Conservation (phyloP, 768 basidiomycete genomes). For the Multifurca ochricompacta region DNA sequence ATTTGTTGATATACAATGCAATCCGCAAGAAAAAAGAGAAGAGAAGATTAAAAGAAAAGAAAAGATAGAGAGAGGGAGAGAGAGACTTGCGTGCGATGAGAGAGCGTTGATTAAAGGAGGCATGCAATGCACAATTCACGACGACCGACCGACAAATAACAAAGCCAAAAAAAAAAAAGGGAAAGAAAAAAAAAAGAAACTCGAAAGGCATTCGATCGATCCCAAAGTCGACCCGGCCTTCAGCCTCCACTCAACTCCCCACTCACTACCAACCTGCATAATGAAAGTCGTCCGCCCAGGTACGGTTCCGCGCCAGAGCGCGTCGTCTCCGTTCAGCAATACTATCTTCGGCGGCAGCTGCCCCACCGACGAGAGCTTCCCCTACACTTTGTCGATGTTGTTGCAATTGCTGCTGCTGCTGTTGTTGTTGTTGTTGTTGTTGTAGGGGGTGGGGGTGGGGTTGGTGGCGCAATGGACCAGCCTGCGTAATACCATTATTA, state of each 20-base stretch:
- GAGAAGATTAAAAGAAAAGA: neutral
- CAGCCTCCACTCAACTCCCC: too few relatives aligned
- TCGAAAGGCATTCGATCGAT: too few relatives aligned
- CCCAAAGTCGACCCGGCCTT: too few relatives aligned
- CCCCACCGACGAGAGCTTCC: too few relatives aligned
- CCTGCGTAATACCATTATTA: conserved; percentile 5
- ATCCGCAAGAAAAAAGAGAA: conserved; percentile 6
- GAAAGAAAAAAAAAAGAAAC: too few relatives aligned
- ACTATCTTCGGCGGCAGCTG: neutral
- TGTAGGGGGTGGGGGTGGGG: conserved; percentile 28
- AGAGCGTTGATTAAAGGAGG: neutral
- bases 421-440: neutral
- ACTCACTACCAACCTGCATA: conserved; percentile 57
- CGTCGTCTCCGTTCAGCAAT: conserved; percentile 23
- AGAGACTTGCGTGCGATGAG: neutral
- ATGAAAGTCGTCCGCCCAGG: conserved; percentile 66
- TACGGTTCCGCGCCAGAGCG: conserved; percentile 52
- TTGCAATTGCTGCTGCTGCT: conserved; percentile 5
- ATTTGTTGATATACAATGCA: conserved; percentile 17
- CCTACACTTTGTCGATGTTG: conserved; percentile 8
- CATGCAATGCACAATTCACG: neutral
- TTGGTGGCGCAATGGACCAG: conserved; percentile 30
- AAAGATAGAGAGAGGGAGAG: too few relatives aligned
- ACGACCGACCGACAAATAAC: too few relatives aligned
- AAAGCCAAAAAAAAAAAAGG: too few relatives aligned